Evolutionary conservation across 2,329 filamentous ascomycete species (phyloP), one percentile per base, ranked within the genome.

Genomic region (Cytospora piceae): DNA sequence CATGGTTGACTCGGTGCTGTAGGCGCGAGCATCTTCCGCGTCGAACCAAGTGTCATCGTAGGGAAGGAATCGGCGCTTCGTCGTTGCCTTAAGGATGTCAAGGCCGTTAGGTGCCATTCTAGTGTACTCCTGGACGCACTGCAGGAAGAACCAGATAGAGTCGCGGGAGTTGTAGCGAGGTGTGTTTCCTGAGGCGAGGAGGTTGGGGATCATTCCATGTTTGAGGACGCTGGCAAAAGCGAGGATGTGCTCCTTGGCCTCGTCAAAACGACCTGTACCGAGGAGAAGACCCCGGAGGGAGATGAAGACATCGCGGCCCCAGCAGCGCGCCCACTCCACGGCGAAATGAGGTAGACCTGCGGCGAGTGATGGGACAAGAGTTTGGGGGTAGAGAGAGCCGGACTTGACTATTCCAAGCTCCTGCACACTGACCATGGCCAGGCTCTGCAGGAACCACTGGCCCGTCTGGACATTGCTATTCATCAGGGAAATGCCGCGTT

Each of bases 281-380:
- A 99, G 86, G 71, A 92, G 92, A n/a, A 99, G 83, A 53, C 95
- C 95, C 59, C 95, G 90, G 51, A 97, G 86, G 17, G 95, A 95
- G 69, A 99, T 99, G 77, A 97, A 98, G 15, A 97, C 93, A 76
- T 99, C 95, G 64, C 95, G 90, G 9, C 96, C 95, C 95, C 95
- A 99, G 77, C 94, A 97, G 72, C 95, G 87, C 58, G 94, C 94
- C 94, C 95, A 99, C 72, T 93, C 90, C 11, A 92, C 90, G 0
- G 95, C 87, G 74, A 99, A 99, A 77, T 99, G 95, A 42, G 95
- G 95, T 56, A 99, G 81, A 20, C 95, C 95, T 37, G 95, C 95
- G 22, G 95, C 94, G 71, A 99, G 83, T 58, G 91, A 94, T 1
- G 94, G 92, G 0, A 97, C 93, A 24, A 86, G 81, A 75, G 92